These are phyloP conservation scores for Penicillium brevicompactum DNA, from an alignment of 2,329 filamentous ascomycete species.

Conservation along the genomic window DNA sequence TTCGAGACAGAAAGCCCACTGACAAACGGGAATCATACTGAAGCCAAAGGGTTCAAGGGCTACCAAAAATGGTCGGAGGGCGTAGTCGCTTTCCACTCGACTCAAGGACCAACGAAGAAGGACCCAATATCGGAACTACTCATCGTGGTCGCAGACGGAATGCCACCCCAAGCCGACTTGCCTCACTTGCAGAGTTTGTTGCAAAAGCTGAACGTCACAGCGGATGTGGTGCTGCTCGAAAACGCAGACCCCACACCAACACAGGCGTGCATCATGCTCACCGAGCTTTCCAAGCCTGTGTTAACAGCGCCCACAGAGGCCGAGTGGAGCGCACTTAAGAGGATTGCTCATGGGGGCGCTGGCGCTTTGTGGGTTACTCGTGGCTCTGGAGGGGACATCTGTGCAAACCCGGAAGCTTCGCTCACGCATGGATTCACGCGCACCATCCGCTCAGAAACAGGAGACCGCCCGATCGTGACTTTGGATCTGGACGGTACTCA, in stretches of 20 bases:
- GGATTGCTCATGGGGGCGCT: not conserved
- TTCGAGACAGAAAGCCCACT: not conserved
- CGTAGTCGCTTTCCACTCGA: not conserved
- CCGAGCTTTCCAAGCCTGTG: not conserved
- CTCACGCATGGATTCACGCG: not conserved
- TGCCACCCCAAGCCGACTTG: not conserved
- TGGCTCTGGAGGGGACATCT: not conserved
- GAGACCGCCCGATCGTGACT: not conserved
- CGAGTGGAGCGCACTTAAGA: not conserved
- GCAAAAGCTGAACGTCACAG: not conserved
- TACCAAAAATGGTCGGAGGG: not conserved
- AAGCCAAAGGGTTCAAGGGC: not conserved
- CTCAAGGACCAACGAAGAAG: not conserved
- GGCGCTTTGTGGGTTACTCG: not conserved
- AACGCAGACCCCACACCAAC: not conserved
- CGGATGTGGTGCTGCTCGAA: not conserved
- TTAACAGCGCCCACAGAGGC: not conserved
- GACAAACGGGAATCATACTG: not conserved
- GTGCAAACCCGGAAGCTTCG: not conserved
- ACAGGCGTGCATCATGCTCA: not conserved
- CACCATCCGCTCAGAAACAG: not conserved
- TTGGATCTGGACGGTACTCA: not conserved
- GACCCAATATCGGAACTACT: not conserved
- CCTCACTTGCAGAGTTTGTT: not conserved
- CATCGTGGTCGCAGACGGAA: not conserved